Conservation (phyloP, 1,139 yeast genomes). For the Zygosaccharomyces pseudobailii region DNA sequence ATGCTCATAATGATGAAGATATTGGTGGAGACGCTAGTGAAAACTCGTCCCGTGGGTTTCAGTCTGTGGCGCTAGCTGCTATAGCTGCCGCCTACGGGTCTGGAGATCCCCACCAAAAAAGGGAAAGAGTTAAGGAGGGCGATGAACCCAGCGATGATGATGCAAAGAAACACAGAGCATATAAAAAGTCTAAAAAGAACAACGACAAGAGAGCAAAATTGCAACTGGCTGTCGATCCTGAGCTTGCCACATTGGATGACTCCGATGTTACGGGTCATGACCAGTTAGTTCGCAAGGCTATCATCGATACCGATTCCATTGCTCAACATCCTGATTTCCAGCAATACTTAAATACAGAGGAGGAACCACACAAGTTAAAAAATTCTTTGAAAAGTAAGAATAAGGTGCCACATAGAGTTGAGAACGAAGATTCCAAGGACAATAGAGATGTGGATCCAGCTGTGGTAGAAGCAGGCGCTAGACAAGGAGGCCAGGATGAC, state of each 20-base stretch:
- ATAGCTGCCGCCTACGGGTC: constrained; percentile 31
- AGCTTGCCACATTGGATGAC: constrained; percentile 48
- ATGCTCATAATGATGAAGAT: constrained; percentile 26
- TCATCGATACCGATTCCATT: constrained; percentile 59
- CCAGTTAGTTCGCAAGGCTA: constrained; percentile 62
- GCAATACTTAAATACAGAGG: constrained; percentile 39
- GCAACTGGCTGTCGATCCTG: constrained; percentile 52
- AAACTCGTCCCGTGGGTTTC: constrained; percentile 14
- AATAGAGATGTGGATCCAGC: constrained; percentile 12
- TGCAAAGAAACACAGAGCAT: constrained; percentile 13
- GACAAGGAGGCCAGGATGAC: constrained; percentile 9
- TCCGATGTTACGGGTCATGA: constrained; percentile 45
- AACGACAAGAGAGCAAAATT: constrained; percentile 20
- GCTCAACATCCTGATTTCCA: constrained; percentile 49
- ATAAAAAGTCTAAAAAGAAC: constrained; percentile 11
- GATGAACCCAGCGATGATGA: constrained; percentile 11
- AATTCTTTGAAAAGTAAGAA: constrained; percentile 5
- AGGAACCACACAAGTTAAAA: constrained; percentile 14
- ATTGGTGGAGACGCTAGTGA: constrained; percentile 5
- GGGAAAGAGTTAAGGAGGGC: constrained; percentile 15
- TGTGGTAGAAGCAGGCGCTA: constrained; percentile 10
- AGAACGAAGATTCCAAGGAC: constrained; percentile 16
- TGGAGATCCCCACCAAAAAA: constrained; percentile 16
- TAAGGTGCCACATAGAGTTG: constrained; percentile 5
- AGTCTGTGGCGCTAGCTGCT: constrained; percentile 31